These are phyloP conservation scores for Bacterosira constricta DNA, from an alignment of 108 stramenopile genomes.

Conservation along the genomic window DNA sequence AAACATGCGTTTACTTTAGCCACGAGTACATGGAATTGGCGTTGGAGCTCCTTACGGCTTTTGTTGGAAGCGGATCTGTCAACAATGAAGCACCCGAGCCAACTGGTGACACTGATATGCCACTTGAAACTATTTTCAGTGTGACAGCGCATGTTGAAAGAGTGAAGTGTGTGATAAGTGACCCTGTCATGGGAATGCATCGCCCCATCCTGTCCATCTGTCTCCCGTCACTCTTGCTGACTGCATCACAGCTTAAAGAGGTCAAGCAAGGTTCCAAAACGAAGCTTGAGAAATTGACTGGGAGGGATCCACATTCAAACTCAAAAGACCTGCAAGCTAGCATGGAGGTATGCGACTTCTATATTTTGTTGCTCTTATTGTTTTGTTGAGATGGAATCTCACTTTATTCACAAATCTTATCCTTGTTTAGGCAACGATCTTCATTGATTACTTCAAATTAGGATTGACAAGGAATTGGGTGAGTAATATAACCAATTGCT, in stretches of 20 bases:
- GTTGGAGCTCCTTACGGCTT: slow-evolving; percentile 33
- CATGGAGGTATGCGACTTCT: slow-evolving; percentile 7
- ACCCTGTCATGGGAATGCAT: slow-evolving; percentile 80
- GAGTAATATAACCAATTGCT: too few species aligned
- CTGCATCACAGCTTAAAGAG: slow-evolving; percentile 58
- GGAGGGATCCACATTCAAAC: neutral
- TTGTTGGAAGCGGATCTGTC: slow-evolving; percentile 39
- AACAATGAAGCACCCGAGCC: slow-evolving; percentile 7
- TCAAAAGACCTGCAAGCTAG: slow-evolving; percentile 30
- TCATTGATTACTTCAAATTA: slow-evolving; percentile 95
- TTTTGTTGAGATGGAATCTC: neutral
- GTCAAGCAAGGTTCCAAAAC: slow-evolving; percentile 5
- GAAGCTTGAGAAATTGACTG: slow-evolving; percentile 9
- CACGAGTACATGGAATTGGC: slow-evolving; percentile 65
- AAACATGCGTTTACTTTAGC: slow-evolving; percentile 64
- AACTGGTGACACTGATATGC: slow-evolving; percentile 23
- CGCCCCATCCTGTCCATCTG: slow-evolving; percentile 54
- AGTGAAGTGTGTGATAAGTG: slow-evolving; percentile 67
- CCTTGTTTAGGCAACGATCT: slow-evolving; percentile 38
- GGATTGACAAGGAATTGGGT: slow-evolving; percentile 92
- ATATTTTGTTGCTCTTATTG: neutral
- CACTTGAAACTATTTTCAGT: slow-evolving; percentile 47
- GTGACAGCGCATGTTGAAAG: slow-evolving; percentile 51
- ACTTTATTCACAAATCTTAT: too few species aligned
- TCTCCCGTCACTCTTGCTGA: slow-evolving; percentile 50